Evolutionary conservation across 352 stramenopile species (phyloP).

Genomic region (Globisporangium cederbergense): DNA sequence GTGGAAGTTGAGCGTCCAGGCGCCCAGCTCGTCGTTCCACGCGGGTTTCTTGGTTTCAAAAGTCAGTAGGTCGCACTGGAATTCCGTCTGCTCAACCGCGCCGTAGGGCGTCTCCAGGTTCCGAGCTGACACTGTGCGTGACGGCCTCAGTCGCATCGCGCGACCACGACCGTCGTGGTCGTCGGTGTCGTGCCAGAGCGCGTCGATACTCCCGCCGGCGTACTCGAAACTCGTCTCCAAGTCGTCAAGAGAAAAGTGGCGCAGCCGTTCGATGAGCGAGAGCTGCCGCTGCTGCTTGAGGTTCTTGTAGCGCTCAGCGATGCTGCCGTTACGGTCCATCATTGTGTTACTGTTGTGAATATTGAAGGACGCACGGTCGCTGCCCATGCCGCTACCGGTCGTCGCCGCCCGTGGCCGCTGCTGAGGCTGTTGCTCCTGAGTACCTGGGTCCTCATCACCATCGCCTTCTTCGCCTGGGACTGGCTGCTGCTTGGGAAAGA

Average conservation of each 20-base stretch:
- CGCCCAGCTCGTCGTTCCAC: constrained; percentile 80
- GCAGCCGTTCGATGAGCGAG: constrained; percentile 55
- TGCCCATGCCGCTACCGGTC: constrained; percentile 33
- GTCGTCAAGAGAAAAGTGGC: constrained; percentile 55
- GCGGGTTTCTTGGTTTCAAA: constrained; percentile 82
- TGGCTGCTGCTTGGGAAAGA: constrained; percentile 37
- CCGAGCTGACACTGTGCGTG: constrained; percentile 24
- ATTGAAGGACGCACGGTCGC: constrained; percentile 42
- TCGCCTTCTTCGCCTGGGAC: constrained; percentile 8
- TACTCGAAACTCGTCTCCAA: constrained; percentile 45
- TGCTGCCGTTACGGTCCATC: constrained; percentile 43
- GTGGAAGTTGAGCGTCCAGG: constrained; percentile 90
- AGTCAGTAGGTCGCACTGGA: constrained; percentile 68
- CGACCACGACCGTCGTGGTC: constrained; percentile 33
- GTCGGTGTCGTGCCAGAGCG: constrained; percentile 50
- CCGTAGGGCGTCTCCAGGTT: constrained; percentile 50
- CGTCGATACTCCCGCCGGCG: constrained; percentile 20
- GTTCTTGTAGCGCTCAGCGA: constrained; percentile 59
- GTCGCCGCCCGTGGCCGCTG: constrained; percentile 14
- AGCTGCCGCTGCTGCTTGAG: constrained; percentile 41
- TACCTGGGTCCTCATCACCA: constrained; percentile 1
- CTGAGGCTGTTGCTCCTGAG: neutral
- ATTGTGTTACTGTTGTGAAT: constrained; percentile 41
- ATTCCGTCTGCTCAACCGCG: constrained; percentile 70
- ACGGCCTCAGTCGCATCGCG: constrained; percentile 34